Percentiles rank a stretch among this genome's conserved stretches.
Conservation (phyloP, 116 monocot species). For the Papilionanthe hybrid region DNA sequence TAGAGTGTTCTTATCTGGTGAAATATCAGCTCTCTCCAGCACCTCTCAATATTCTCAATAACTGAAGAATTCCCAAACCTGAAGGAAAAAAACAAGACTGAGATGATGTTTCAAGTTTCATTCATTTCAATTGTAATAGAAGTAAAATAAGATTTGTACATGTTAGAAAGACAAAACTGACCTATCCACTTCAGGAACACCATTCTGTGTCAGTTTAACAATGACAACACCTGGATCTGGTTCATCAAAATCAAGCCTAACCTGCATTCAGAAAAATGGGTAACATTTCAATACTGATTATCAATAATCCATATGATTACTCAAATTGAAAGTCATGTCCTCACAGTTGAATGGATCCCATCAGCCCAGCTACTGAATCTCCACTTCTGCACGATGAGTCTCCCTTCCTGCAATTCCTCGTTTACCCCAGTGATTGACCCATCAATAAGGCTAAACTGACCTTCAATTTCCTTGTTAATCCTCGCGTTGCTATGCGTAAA, state of each 20-base stretch:
- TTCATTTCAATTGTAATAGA: too few relatives aligned
- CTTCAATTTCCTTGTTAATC: slow-evolving; percentile 80
- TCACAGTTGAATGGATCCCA: slow-evolving; percentile 66
- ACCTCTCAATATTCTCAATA: slow-evolving; percentile 89
- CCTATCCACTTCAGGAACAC: slow-evolving; percentile 88
- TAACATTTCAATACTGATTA: neutral
- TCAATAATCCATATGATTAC: neutral
- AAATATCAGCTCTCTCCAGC: slow-evolving; percentile 95
- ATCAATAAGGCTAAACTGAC: slow-evolving; percentile 78
- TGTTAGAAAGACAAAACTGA: neutral
- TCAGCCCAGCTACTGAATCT: slow-evolving; percentile 89
- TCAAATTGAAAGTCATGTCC: slow-evolving; percentile 6
- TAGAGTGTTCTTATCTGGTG: slow-evolving; percentile 84
- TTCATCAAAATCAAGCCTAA: slow-evolving; percentile 80
- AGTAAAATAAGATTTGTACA: too few relatives aligned
- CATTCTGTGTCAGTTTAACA: slow-evolving; percentile 67
- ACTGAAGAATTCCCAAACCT: slow-evolving; percentile 92
- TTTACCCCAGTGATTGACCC: slow-evolving; percentile 74
- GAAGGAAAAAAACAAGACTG: slow-evolving; percentile 4
- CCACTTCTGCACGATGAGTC: slow-evolving; percentile 92
- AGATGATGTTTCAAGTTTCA: neutral
- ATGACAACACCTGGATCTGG: slow-evolving; percentile 75
- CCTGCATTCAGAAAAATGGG: slow-evolving; percentile 37
- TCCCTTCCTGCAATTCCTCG: slow-evolving; percentile 75
- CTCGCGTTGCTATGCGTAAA: slow-evolving; percentile 97